Base-by-base conservation (phyloP, 345 rosid species). In the Eucalyptus decipiens region DNA sequence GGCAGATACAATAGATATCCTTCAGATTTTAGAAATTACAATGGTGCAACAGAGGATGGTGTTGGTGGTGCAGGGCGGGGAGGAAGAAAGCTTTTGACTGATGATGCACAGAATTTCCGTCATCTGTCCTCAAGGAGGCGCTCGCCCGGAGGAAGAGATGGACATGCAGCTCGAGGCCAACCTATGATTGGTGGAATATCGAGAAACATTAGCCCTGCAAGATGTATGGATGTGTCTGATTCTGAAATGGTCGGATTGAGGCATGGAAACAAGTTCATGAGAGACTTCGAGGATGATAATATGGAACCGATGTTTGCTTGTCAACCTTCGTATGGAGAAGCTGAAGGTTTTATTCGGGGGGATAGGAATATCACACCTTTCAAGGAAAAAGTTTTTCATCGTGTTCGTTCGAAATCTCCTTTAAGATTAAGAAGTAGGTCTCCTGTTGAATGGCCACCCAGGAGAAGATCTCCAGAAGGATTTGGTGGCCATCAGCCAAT, bases 391-490 rank as follows among this genome's bases (percentile, higher is more conserved):
- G 95, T 80, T 28, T 92, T 89, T 93, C 90, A 92, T 45, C 94
- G 90, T 76, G 90, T 92, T 90, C 94, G 90, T 69, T 97, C 98
- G 32, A 94, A 94, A 48, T 97, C 98, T 91, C 99, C 98, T 37
- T 32, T 91, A 47, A 93, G 96, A 91, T 91, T 92, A 90, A 93
- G 95, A 86, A 91, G 94, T 86, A 93, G 94, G 80, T 93, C 97
- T 87, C 95, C 96, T 83, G 94, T 94, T 94, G 92, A 94, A 76
- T 95, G 98, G 95, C 91, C 95, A 90, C 92, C 94, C 28, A 92
- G 97, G 94, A 94, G 96, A 92, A 94, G 98, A 89, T 91, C 99
- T 47, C 96, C 95, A 18, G 96, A 95, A 88, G 96, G 92, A 7
- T 95, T 94, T 91, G 93, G 90, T 92, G 96, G 96, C 85, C 93